phyloP scores from a whole-genome alignment of 352 stramenopile species.

The Globisporangium ultimum region DNA sequence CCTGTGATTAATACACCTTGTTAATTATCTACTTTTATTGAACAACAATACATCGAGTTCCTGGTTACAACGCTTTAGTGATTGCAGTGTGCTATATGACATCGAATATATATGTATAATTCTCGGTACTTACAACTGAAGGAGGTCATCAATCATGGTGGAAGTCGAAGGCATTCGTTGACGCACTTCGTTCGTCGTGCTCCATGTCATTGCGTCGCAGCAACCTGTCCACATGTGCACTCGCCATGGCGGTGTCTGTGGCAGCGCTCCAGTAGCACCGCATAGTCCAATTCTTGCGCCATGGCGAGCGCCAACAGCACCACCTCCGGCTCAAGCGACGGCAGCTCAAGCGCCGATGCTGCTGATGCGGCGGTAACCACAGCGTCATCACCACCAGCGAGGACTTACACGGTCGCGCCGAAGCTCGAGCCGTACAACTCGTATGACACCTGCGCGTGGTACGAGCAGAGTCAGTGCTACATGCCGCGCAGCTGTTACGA shows the following conservation, averaged over 20 bases:
- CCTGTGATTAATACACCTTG: too few relatives aligned
- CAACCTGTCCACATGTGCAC: too few relatives aligned
- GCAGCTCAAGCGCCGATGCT: background rate
- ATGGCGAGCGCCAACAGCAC: background rate
- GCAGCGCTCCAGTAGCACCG: too few relatives aligned
- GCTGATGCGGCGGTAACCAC: background rate
- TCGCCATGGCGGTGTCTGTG: too few relatives aligned
- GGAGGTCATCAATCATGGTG: background rate
- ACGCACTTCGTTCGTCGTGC: background rate
- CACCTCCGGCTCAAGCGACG: too few relatives aligned
- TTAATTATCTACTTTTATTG: too few relatives aligned
- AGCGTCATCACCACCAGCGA: background rate
- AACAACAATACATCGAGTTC: too few relatives aligned
- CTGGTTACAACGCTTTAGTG: too few relatives aligned
- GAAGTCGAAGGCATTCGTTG: background rate
- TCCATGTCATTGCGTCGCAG: background rate
- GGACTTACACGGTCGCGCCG: conserved; percentile 4
- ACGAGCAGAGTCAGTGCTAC: conserved; percentile 9
- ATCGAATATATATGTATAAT: too few relatives aligned
- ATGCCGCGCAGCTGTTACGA: conserved; percentile 18
- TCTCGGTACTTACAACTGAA: too few relatives aligned
- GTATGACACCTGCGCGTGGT: conserved; percentile 15
- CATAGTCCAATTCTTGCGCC: background rate
- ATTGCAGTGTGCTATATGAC: too few relatives aligned
- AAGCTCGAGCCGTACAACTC: conserved; percentile 8